A percentile compares a stretch with the other conserved stretches of the same genome.
Conservation (phyloP, 495 filamentous ascomycete species). For the Hypoxylon intermedium region DNA sequence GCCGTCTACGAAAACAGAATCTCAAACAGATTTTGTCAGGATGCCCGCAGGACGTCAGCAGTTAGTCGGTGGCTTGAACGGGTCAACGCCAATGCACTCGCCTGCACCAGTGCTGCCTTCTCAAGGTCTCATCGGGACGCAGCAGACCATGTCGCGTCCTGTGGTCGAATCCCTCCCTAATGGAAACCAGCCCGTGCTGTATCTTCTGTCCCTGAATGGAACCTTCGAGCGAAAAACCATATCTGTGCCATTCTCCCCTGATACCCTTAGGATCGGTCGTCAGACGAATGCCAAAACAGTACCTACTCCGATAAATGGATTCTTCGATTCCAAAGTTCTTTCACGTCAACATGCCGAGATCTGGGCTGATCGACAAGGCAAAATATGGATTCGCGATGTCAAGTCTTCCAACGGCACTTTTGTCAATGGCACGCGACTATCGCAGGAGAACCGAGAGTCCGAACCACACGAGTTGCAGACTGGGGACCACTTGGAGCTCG, state of each 20-base stretch:
- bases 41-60: conserved; percentile 51
- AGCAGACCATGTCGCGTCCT: conserved; percentile 56
- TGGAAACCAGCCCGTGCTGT: conserved; percentile 75
- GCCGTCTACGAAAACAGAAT: conserved; percentile 61
- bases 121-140: conserved; percentile 47
- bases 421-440: conserved; percentile 89
- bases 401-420: conserved; percentile 99
- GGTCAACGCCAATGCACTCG: conserved; percentile 76
- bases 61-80: conserved; percentile 62
- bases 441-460: conserved; percentile 90
- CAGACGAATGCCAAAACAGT: conserved; percentile 97
- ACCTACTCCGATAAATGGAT: conserved; percentile 87
- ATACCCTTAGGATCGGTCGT: conserved; percentile 88
- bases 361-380: conserved; percentile 88
- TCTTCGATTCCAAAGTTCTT: conserved; percentile 96
- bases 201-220: conserved; percentile 84
- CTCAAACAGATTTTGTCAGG: conserved; percentile 54
- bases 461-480: conserved; percentile 91
- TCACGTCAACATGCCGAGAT: conserved; percentile 96
- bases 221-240: conserved; percentile 98
- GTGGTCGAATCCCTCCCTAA: conserved; percentile 59
- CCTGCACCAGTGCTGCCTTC: conserved; percentile 71
- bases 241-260: conserved; percentile 84
- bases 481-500: conserved; percentile 87
- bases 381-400: conserved; percentile 94